Evolutionary conservation across 148 eudicot species (phyloP), one percentile per base, ranked within the genome.

Genomic region (Bassia scoparia): DNA sequence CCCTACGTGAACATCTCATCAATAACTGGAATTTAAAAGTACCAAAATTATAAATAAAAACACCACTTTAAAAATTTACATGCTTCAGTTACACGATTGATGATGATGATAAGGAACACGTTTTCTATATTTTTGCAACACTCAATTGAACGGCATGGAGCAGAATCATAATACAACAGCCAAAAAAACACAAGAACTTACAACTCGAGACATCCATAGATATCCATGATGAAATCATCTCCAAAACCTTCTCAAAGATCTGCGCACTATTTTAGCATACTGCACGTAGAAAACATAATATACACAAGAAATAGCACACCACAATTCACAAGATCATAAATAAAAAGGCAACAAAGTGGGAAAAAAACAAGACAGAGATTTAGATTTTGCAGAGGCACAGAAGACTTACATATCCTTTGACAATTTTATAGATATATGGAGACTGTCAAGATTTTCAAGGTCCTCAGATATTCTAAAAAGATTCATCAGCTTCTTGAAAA

Each of bases 161-260:
- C 16, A 66, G 37, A 43, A 27, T 12, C 38, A 41, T 74, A 12
- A 35, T n/a, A 34, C 29, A 44, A 24, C 26, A 66, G 58, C 23
- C 2, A 31, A 30, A 27, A 43, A 74, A 20, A 11, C 21, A 4
- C 30, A 67, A 61, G 38, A 61, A 86, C 97, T 89, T 89, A 95
- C 99, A 88, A n/a, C 80, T 95, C 99, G 44, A 95, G 90, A 81
- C 88, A 87, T 35, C 97, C 97, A 78, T 88, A 86, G 20, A 90
- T 77, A 78, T 95, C 99, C 92, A 91, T 86, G 53, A 92, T 85
- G 38, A 88, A 67, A 68, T 95, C 97, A 84, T 95, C 99, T 29
- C 92, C 87, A 75, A 95, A 31, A 91, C 78, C 81, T 79, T 92
- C 81, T 92, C 99, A 78, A 95, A 90, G 44, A 95, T 87, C 80